phyloP scores from a whole-genome alignment of 768 basidiomycete genomes.

The Leucocoprinus leucothites region DNA sequence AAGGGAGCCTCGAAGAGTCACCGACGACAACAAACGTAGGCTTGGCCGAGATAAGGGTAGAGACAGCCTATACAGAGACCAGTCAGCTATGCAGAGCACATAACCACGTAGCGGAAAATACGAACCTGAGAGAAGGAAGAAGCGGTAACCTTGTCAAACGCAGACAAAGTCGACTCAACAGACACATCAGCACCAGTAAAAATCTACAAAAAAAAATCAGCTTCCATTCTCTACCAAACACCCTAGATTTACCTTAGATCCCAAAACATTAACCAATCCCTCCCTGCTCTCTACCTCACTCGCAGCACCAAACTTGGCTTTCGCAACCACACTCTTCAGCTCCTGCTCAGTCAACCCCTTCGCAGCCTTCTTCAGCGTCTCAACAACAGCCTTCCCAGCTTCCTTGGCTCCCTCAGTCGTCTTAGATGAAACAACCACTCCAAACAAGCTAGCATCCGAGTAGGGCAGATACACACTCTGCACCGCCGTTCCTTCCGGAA shows the following conservation, averaged over 20 bases:
- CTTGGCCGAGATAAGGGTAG: constrained; percentile 66
- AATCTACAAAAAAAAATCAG: constrained; percentile 38
- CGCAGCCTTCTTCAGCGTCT: constrained; percentile 63
- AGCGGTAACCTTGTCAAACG: constrained; percentile 68
- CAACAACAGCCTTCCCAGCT: constrained; percentile 66
- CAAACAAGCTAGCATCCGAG: constrained; percentile 88
- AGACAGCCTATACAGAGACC: constrained; percentile 45
- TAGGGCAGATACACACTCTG: constrained; percentile 81
- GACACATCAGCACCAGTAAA: constrained; percentile 52
- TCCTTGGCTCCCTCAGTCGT: constrained; percentile 62
- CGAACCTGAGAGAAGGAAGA: constrained; percentile 70
- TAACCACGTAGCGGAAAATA: background rate
- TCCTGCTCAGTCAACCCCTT: constrained; percentile 62
- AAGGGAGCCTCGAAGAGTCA: constrained; percentile 71
- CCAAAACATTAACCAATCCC: constrained; percentile 59
- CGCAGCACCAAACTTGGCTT: constrained; percentile 86
- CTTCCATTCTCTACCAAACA: constrained; percentile 7
- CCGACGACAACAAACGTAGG: constrained; percentile 90
- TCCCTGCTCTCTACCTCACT: constrained; percentile 64
- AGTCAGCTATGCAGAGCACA: background rate
- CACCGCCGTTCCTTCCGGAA: constrained; percentile 62
- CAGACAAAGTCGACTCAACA: constrained; percentile 58
- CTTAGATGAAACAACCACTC: constrained; percentile 72
- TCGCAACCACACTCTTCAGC: constrained; percentile 77
- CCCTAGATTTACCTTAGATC: constrained; percentile 51